Percentiles rank a stretch among this genome's conserved stretches.
Conservation (phyloP, 371 early-diverging fungal species). For the Fennellomyces sp. region DNA sequence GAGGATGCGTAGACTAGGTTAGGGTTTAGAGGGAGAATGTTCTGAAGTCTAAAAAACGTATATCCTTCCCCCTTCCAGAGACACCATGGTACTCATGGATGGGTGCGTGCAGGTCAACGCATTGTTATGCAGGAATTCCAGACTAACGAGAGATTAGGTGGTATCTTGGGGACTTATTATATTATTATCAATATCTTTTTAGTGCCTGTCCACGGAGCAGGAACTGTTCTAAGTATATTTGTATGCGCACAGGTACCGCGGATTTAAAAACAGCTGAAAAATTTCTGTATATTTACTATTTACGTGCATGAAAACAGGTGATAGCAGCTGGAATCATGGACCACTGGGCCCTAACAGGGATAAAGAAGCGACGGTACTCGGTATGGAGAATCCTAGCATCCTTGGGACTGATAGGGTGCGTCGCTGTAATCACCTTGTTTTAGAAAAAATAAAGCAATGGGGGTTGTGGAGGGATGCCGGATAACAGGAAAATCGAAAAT, state of each 20-base stretch:
- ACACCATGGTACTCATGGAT: slow-evolving; percentile 40
- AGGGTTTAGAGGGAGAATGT: neutral
- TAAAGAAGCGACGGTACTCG: slow-evolving; percentile 19
- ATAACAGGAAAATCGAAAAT: too few species aligned
- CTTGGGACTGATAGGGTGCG: slow-evolving; percentile 16
- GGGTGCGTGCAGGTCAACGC: slow-evolving; percentile 8
- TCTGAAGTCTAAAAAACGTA: neutral
- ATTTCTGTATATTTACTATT: neutral
- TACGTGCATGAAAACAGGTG: slow-evolving; percentile 15
- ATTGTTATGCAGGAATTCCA: neutral
- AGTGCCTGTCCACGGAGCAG: slow-evolving; percentile 52
- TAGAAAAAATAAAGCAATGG: too few species aligned
- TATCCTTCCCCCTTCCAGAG: slow-evolving; percentile 13
- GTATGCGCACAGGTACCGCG: slow-evolving; percentile 47
- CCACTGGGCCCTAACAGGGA: slow-evolving; percentile 46
- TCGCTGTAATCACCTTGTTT: slow-evolving; percentile 18
- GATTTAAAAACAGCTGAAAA: neutral
- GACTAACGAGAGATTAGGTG: slow-evolving; percentile 22
- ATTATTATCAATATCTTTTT: slow-evolving; percentile 53
- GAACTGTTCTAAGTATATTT: slow-evolving; percentile 53
- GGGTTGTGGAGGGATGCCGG: too few species aligned
- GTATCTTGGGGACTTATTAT: slow-evolving; percentile 50
- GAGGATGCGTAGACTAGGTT: too few species aligned
- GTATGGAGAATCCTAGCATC: slow-evolving; percentile 15
- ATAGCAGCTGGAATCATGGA: slow-evolving; percentile 55